Evolutionary conservation across 768 basidiomycete species (phyloP).

Genomic region (Candolleomyces efflorescens): DNA sequence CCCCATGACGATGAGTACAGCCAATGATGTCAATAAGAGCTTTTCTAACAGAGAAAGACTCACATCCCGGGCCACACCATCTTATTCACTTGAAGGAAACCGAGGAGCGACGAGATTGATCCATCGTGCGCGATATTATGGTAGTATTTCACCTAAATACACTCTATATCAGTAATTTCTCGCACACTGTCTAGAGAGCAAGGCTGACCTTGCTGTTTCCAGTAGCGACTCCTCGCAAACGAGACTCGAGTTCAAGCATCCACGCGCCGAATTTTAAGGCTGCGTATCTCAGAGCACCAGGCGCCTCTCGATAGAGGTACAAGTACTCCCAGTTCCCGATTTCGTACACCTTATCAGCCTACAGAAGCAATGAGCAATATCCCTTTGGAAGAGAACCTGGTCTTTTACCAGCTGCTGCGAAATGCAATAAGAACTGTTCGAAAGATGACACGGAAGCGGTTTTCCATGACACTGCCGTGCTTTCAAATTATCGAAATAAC

Average conservation of each 20-base stretch:
- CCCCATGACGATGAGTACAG: neutral
- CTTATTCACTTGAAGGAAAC: slow-evolving; percentile 42
- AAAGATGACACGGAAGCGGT: slow-evolving; percentile 39
- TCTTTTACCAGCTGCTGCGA: slow-evolving; percentile 34
- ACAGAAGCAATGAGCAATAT: neutral
- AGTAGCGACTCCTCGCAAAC: slow-evolving; percentile 32
- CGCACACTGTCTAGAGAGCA: neutral
- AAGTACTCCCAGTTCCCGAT: slow-evolving; percentile 62
- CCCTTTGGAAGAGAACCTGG: neutral
- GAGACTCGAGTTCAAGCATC: slow-evolving; percentile 40
- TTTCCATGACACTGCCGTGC: slow-evolving; percentile 48
- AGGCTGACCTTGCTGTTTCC: slow-evolving; percentile 30
- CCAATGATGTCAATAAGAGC: neutral
- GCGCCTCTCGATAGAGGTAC: slow-evolving; percentile 45
- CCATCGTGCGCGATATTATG: slow-evolving; percentile 51
- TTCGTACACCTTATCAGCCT: slow-evolving; percentile 50
- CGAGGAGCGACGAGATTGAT: slow-evolving; percentile 44
- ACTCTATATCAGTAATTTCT: neutral
- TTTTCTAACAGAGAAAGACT: slow-evolving; percentile 9
- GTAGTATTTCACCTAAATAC: slow-evolving; percentile 32
- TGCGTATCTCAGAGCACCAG: slow-evolving; percentile 38
- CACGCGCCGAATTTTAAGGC: slow-evolving; percentile 43
- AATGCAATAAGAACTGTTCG: slow-evolving; percentile 40
- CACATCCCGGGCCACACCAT: slow-evolving; percentile 58
- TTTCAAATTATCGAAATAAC: slow-evolving; percentile 50